Evolutionary conservation across 2,329 filamentous ascomycete species (phyloP).

Genomic region (Hysterium pulicare): DNA sequence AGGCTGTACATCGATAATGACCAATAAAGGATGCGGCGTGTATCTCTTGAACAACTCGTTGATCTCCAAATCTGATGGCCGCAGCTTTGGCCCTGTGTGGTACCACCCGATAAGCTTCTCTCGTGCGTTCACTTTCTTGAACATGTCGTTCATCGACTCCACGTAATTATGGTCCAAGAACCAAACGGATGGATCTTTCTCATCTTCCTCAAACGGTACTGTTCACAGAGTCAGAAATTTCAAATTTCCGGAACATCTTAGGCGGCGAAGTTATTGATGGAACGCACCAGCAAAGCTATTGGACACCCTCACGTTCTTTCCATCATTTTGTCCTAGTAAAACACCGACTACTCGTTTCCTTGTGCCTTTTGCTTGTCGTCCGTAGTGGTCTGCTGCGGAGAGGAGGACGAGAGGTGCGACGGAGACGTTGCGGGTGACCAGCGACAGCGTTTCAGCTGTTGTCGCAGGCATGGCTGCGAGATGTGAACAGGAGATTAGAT

Average conservation of each 20-base stretch:
- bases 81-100: conserved; percentile 94
- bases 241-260: neutral
- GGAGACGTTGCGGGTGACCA: conserved; percentile 91
- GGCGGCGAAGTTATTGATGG: conserved; percentile 10
- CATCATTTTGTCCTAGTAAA: conserved; percentile 90
- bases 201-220: conserved; percentile 99
- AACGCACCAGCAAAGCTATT: conserved; percentile 93
- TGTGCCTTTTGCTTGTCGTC: conserved; percentile 85
- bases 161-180: conserved; percentile 99
- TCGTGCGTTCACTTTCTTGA: conserved; percentile 98
- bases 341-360: conserved; percentile 90
- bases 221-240: conserved; percentile 9
- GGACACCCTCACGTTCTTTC: conserved; percentile 92
- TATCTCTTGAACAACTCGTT: conserved; percentile 99
- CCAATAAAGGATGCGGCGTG: conserved; percentile 90
- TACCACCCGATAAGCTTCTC: conserved; percentile 99
- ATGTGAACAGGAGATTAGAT: conserved; percentile 10
- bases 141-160: conserved; percentile 99
- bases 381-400: conserved; percentile 97
- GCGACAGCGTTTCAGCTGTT: conserved; percentile 91
- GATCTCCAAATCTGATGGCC: conserved; percentile 96
- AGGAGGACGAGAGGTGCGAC: conserved; percentile 97
- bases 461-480: conserved; percentile 75
- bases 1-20: conserved; percentile 97
- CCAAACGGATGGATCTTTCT: conserved; percentile 98